Conservation (phyloP, 1,284 basidiomycete genomes). For the Malassezia yamatoensis region DNA sequence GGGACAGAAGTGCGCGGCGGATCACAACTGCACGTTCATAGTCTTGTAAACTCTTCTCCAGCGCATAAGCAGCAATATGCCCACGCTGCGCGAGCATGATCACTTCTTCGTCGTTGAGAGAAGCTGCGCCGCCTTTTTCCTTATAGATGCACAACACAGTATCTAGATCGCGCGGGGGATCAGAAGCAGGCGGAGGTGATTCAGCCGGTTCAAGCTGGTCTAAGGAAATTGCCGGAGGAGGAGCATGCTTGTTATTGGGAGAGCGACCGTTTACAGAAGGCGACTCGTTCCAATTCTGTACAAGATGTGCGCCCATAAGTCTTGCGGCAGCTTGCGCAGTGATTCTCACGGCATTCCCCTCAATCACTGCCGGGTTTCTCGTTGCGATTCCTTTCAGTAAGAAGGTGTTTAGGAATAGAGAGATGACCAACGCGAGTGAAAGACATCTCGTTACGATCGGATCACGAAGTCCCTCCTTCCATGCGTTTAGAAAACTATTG, state of each 20-base stretch:
- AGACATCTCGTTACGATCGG: slow-evolving; percentile 94
- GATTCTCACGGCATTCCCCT: slow-evolving; percentile 44
- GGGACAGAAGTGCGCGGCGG: slow-evolving; percentile 80
- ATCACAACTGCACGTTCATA: slow-evolving; percentile 76
- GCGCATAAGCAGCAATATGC: slow-evolving; percentile 82
- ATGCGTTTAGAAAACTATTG: slow-evolving; percentile 82
- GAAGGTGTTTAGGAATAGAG: slow-evolving; percentile 84
- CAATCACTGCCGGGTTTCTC: slow-evolving; percentile 40
- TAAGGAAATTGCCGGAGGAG: not conserved
- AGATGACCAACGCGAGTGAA: slow-evolving; percentile 72
- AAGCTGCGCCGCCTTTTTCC: slow-evolving; percentile 56
- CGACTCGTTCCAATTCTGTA: slow-evolving; percentile 4
- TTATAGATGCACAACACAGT: slow-evolving; percentile 79
- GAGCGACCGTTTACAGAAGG: not conserved
- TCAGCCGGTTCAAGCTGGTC: slow-evolving; percentile 11
- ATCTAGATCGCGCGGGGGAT: slow-evolving; percentile 53
- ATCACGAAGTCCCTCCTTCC: slow-evolving; percentile 89
- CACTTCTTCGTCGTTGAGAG: slow-evolving; percentile 83
- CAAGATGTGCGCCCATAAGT: slow-evolving; percentile 42
- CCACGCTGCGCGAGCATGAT: slow-evolving; percentile 79
- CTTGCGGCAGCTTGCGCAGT: slow-evolving; percentile 46
- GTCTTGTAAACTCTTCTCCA: slow-evolving; percentile 85
- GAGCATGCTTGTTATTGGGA: not conserved
- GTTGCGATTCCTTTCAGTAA: slow-evolving; percentile 65
- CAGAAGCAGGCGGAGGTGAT: slow-evolving; percentile 21